These are phyloP conservation scores for Alternaria angustiovoidea DNA, from an alignment of 2,329 filamentous ascomycete species.

Conservation along the genomic window DNA sequence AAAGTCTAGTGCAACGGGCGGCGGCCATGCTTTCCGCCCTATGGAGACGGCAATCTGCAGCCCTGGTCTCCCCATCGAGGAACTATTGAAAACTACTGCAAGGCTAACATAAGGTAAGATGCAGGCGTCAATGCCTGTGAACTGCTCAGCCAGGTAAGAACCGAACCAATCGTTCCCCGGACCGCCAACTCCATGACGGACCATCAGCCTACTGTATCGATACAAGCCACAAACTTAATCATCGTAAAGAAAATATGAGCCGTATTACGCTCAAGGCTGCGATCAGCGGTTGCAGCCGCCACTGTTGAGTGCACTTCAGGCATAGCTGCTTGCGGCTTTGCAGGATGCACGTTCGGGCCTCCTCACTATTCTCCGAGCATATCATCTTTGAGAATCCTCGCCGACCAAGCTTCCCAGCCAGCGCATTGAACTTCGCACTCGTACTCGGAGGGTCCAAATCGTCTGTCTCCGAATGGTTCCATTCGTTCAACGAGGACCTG, in stretches of 20 bases:
- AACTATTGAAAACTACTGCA: conserved; percentile 20
- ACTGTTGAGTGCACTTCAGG: conserved; percentile 8
- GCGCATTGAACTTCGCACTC: conserved; percentile 11
- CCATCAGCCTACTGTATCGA: conserved; percentile 11
- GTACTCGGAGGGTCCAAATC: neutral
- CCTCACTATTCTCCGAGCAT: conserved; percentile 33
- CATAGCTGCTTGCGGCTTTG: conserved; percentile 15
- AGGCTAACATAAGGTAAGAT: conserved; percentile 11
- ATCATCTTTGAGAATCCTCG: conserved; percentile 18
- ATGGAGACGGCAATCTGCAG: conserved; percentile 6
- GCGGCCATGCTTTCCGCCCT: conserved; percentile 6
- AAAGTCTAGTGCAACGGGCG: conserved; percentile 6
- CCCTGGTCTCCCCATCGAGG: conserved; percentile 4
- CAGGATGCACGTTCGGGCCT: conserved; percentile 29
- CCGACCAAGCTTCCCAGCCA: conserved; percentile 20
- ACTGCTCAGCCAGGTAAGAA: conserved; percentile 7
- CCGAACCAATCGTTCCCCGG: conserved; percentile 14
- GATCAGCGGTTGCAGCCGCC: conserved; percentile 21
- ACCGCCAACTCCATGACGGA: neutral
- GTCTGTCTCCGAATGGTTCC: conserved; percentile 2
- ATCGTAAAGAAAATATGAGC: conserved; percentile 20
- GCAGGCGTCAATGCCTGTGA: conserved; percentile 4
- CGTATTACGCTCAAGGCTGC: conserved; percentile 9
- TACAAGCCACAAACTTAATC: conserved; percentile 24
- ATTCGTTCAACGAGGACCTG: conserved; percentile 5